Evolutionary conservation across 495 filamentous ascomycete species (phyloP).

Genomic region (Talaromyces adpressus): DNA sequence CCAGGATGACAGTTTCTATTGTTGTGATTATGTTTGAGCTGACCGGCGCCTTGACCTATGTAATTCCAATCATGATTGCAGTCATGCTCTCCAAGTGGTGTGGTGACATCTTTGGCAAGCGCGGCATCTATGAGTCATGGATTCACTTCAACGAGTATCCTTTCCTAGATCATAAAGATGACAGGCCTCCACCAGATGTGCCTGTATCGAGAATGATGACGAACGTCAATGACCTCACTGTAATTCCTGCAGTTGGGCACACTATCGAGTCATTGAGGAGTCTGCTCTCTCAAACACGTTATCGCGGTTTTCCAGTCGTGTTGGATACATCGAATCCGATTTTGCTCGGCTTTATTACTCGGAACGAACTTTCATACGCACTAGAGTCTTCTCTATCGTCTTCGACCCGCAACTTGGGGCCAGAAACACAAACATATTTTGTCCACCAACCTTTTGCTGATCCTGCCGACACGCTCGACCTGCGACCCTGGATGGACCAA

Average conservation of each 20-base stretch:
- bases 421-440: slow-evolving; percentile 76
- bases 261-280: slow-evolving; percentile 68
- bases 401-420: slow-evolving; percentile 48
- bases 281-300: slow-evolving; percentile 64
- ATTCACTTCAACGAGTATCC: slow-evolving; percentile 96
- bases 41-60: slow-evolving; percentile 91
- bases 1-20: slow-evolving; percentile 92
- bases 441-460: slow-evolving; percentile 76
- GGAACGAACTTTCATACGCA: slow-evolving; percentile 80
- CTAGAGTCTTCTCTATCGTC: slow-evolving; percentile 43
- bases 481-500: slow-evolving; percentile 97
- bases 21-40: slow-evolving; percentile 99
- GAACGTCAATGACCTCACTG: slow-evolving; percentile 77
- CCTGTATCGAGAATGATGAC: slow-evolving; percentile 85
- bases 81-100: slow-evolving; percentile 99
- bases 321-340: slow-evolving; percentile 59
- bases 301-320: slow-evolving; percentile 90
- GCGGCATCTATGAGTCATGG: slow-evolving; percentile 97
- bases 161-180: slow-evolving; percentile 90
- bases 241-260: slow-evolving; percentile 76
- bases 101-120: slow-evolving; percentile 88
- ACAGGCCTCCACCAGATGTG: slow-evolving; percentile 73
- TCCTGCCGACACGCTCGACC: slow-evolving; percentile 69
- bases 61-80: slow-evolving; percentile 98
- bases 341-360: slow-evolving; percentile 87